Conservation (phyloP, 768 basidiomycete genomes). For the Hydnum rufescens region DNA sequence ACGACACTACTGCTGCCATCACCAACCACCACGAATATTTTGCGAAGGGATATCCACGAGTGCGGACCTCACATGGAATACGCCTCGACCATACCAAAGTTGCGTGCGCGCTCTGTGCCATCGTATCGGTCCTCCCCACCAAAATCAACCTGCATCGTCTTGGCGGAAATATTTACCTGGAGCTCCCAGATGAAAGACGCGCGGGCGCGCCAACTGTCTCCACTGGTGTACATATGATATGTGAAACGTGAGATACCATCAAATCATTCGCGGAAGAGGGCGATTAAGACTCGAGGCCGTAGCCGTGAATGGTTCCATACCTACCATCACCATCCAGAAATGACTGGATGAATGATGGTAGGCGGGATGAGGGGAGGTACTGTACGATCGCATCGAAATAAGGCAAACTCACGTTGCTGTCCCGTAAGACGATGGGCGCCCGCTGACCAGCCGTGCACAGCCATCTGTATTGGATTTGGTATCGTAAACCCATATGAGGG, state of each 20-base stretch:
- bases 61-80: background rate
- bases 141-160: conserved; percentile 50
- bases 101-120: conserved; percentile 37
- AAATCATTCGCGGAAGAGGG: too few relatives aligned
- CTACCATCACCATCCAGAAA: too few relatives aligned
- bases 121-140: conserved; percentile 63
- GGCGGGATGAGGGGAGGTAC: background rate
- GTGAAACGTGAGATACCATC: too few relatives aligned
- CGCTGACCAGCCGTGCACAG: conserved; percentile 48
- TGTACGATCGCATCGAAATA: background rate
- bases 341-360: background rate
- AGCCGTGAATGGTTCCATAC: background rate
- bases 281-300: too few relatives aligned
- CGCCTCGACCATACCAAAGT: conserved; percentile 25
- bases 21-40: too few relatives aligned
- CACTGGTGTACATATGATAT: conserved; percentile 23
- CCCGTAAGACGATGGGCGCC: conserved; percentile 41
- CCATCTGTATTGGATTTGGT: conserved; percentile 40
- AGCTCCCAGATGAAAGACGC: conserved; percentile 52
- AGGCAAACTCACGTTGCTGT: conserved; percentile 46
- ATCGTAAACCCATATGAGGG: conserved; percentile 61
- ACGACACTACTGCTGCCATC: too few relatives aligned
- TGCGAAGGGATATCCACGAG: background rate
- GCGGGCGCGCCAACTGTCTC: conserved; percentile 64
- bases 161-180: conserved; percentile 41